Evolutionary conservation across 495 filamentous ascomycete species (phyloP).

Genomic region (Talaromyces thailandensis): DNA sequence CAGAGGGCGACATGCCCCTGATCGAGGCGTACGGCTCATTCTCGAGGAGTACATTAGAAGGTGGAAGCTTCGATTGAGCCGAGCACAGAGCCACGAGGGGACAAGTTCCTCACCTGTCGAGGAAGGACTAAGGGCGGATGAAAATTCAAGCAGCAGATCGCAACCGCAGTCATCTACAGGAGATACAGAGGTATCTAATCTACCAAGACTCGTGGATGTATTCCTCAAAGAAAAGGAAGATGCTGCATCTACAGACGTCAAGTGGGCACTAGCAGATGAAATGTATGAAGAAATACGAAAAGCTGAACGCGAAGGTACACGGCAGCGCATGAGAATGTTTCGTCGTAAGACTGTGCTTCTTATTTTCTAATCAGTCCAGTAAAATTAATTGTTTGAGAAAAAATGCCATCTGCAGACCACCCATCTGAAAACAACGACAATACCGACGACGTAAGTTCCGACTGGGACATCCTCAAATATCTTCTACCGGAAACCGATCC

Average conservation of each 20-base stretch:
- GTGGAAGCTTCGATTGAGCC: neutral
- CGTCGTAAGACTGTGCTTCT: neutral
- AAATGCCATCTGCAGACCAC: too few relatives aligned
- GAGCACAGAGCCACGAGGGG: neutral
- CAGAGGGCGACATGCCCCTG: neutral
- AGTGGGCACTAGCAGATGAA: conserved; percentile 2
- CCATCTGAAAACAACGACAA: too few relatives aligned
- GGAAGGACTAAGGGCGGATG: neutral
- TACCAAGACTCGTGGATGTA: too few relatives aligned
- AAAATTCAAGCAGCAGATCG: neutral
- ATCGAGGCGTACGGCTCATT: neutral
- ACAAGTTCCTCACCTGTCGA: conserved; percentile 2
- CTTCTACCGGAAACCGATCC: conserved; percentile 1
- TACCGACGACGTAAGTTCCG: too few relatives aligned
- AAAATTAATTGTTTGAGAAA: too few relatives aligned
- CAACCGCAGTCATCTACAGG: neutral
- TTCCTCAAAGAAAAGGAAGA: conserved; percentile 3
- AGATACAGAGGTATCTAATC: neutral
- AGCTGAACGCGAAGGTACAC: conserved; percentile 1
- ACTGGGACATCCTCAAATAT: neutral
- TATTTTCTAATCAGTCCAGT: conserved; percentile 1
- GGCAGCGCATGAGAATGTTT: neutral
- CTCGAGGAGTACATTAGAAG: neutral
- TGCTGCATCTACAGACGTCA: neutral
- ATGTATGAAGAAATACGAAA: conserved; percentile 6